phyloP scores from a whole-genome alignment of 805 yeast species.

The Isabelozyma gotoi region DNA sequence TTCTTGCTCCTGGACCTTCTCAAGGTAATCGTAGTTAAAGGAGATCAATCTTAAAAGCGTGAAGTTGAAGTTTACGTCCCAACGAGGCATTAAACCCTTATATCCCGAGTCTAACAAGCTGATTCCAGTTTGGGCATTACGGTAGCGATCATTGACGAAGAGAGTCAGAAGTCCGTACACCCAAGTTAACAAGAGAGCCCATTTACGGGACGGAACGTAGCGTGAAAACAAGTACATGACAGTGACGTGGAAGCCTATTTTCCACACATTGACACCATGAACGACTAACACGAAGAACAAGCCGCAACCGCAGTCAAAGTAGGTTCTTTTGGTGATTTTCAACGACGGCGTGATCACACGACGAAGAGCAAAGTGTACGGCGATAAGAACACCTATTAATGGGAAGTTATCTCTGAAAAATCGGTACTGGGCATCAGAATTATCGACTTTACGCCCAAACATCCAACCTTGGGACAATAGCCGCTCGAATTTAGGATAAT shows the following conservation, averaged over 20 bases:
- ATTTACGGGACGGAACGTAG: constrained; percentile 25
- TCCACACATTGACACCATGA: constrained; percentile 76
- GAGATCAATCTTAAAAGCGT: constrained; percentile 82
- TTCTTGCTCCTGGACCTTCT: constrained; percentile 24
- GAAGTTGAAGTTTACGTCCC: constrained; percentile 97
- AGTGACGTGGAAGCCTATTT: constrained; percentile 57
- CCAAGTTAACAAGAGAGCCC: constrained; percentile 61
- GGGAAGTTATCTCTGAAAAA: constrained; percentile 83
- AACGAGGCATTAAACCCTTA: constrained; percentile 77
- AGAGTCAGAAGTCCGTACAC: constrained; percentile 73
- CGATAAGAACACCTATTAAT: constrained; percentile 54
- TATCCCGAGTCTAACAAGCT: constrained; percentile 57
- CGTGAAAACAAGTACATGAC: constrained; percentile 54
- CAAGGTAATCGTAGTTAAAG: constrained; percentile 73
- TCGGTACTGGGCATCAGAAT: constrained; percentile 85
- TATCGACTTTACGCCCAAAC: constrained; percentile 86
- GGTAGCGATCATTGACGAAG: constrained; percentile 70
- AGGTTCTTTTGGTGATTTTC: constrained; percentile 36
- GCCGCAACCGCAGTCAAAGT: constrained; percentile 78
- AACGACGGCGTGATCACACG: constrained; percentile 18
- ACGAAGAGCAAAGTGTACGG: constrained; percentile 56
- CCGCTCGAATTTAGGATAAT: constrained; percentile 61
- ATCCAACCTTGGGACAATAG: constrained; percentile 83
- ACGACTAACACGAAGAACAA: constrained; percentile 63
- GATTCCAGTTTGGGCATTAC: constrained; percentile 57